Evolutionary conservation across 2,329 filamentous ascomycete genomes (phyloP).

Genomic region (Graphiopsis chlorocephala): DNA sequence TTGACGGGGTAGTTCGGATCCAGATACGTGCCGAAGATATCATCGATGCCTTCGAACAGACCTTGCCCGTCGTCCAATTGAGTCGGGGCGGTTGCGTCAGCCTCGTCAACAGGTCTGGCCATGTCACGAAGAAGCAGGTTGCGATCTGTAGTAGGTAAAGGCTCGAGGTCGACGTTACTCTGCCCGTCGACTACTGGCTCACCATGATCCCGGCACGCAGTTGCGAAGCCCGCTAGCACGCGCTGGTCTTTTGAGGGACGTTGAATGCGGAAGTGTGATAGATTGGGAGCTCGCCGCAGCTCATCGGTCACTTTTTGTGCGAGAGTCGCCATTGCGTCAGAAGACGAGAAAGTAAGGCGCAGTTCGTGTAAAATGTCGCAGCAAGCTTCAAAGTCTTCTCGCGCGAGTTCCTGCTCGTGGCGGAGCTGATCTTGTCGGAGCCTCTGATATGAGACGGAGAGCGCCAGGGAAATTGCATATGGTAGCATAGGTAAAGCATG

Average conservation of each 20-base stretch:
- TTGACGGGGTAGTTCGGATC: conserved; percentile 36
- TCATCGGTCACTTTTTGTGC: conserved; percentile 33
- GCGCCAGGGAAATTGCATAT: conserved; percentile 54
- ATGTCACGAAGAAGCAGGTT: not conserved
- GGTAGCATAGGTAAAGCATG: conserved; percentile 55
- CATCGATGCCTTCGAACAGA: conserved; percentile 35
- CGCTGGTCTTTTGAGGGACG: conserved; percentile 16
- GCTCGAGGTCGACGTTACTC: not conserved
- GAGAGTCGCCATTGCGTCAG: conserved; percentile 44
- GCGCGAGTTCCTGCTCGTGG: conserved; percentile 47
- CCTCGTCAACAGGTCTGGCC: not conserved
- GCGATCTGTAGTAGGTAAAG: conserved; percentile 4
- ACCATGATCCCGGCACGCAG: conserved; percentile 9
- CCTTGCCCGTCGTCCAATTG: conserved; percentile 12
- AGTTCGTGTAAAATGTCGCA: conserved; percentile 44
- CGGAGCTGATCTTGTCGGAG: conserved; percentile 52
- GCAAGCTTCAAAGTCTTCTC: conserved; percentile 44
- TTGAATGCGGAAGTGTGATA: conserved; percentile 29
- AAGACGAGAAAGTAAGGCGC: conserved; percentile 45
- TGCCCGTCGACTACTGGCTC: conserved; percentile 13
- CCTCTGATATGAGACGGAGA: conserved; percentile 57
- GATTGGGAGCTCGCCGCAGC: conserved; percentile 28
- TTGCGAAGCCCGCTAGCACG: conserved; percentile 13
- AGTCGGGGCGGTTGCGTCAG: not conserved
- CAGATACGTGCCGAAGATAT: conserved; percentile 34